A percentile compares a stretch with the other conserved stretches of the same genome.
These are phyloP conservation scores for Talaromyces pinophilus DNA, from an alignment of 2,329 filamentous ascomycete species.

Conservation along the genomic window DNA sequence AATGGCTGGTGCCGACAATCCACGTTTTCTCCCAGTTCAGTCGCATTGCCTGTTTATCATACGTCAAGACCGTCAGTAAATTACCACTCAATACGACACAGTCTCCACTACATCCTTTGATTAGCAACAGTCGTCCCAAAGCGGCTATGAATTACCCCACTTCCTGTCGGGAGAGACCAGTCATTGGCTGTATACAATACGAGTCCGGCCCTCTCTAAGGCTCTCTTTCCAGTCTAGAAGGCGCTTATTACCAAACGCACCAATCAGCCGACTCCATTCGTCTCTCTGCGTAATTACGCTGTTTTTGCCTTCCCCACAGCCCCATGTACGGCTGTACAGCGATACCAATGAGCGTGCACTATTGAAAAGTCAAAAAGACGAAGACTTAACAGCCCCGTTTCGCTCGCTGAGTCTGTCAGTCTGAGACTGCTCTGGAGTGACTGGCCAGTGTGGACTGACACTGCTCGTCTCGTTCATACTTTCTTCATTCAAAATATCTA, in stretches of 20 bases:
- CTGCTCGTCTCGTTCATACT: background rate
- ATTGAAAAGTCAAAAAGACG: conserved; percentile 10
- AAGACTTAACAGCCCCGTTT: conserved; percentile 8
- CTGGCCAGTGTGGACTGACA: background rate
- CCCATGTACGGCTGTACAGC: background rate
- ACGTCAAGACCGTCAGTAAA: conserved; percentile 1
- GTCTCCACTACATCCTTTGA: background rate
- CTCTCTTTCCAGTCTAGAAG: background rate
- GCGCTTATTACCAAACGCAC: background rate
- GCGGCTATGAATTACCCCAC: background rate
- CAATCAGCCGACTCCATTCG: background rate
- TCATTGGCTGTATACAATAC: background rate
- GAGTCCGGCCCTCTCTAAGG: background rate
- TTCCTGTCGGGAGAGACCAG: too few relatives aligned
- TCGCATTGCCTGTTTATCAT: background rate
- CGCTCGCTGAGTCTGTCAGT: background rate
- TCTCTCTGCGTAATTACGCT: background rate
- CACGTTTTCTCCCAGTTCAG: background rate
- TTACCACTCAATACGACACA: background rate
- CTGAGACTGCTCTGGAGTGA: background rate
- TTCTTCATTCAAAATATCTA: background rate
- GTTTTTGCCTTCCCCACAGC: conserved; percentile 2
- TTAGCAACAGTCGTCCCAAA: conserved; percentile 1
- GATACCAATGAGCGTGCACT: conserved; percentile 5
- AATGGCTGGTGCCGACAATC: background rate